A percentile compares a stretch with the other conserved stretches of the same genome.
phyloP scores from a whole-genome alignment of 208 protist genomes.

The Phytomonas francai region DNA sequence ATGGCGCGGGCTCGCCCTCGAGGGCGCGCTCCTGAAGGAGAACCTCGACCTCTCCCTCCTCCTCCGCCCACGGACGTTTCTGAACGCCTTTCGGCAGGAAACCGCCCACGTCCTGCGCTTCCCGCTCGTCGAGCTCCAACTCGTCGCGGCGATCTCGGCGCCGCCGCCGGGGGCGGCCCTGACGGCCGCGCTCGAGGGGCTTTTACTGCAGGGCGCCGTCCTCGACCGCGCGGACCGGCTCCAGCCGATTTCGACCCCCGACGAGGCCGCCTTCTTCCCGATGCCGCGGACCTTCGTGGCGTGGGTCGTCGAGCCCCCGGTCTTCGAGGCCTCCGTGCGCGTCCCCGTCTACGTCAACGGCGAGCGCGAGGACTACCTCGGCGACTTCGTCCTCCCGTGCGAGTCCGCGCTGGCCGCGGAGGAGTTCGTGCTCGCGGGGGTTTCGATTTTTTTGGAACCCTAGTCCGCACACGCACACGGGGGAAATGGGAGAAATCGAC shows the following conservation, averaged over 20 bases:
- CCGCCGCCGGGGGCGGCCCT: constrained; percentile 40
- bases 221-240: constrained; percentile 60
- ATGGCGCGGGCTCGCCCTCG: constrained; percentile 48
- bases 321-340: constrained; percentile 21
- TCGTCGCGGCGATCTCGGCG: constrained; percentile 44
- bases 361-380: constrained; percentile 78
- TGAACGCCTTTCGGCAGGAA: constrained; percentile 94
- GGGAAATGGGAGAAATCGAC: background rate
- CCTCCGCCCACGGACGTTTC: constrained; percentile 90
- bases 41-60: constrained; percentile 80
- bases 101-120: constrained; percentile 71
- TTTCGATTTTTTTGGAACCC: constrained; percentile 80
- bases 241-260: constrained; percentile 67
- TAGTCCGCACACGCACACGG: constrained; percentile 17
- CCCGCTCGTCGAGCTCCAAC: constrained; percentile 75
- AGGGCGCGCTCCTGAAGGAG: constrained; percentile 56
- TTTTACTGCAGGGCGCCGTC: constrained; percentile 83
- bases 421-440: constrained; percentile 84
- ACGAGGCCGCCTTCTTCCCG: constrained; percentile 71
- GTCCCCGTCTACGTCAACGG: constrained; percentile 85
- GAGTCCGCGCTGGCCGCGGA: constrained; percentile 33
- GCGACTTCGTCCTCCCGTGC: constrained; percentile 83
- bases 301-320: constrained; percentile 36
- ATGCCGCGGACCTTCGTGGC: constrained; percentile 68
- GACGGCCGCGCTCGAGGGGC: constrained; percentile 53